These are phyloP conservation scores for Pythium aphanidermatum DNA, from an alignment of 352 stramenopile genomes.

Conservation along the genomic window DNA sequence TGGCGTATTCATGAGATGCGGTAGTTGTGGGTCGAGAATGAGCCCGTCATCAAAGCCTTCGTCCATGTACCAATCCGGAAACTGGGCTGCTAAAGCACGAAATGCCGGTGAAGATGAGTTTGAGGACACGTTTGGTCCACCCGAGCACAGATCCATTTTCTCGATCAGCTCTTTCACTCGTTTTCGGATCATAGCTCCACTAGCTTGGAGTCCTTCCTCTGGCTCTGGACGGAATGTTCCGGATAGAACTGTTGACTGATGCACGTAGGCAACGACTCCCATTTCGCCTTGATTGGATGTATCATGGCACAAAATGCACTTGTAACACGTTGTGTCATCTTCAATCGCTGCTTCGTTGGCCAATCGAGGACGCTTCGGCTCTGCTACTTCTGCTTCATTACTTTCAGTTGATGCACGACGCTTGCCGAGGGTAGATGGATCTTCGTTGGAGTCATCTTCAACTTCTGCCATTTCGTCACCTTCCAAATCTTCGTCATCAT, in stretches of 20 bases:
- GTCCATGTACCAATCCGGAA: constrained; percentile 72
- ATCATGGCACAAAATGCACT: constrained; percentile 85
- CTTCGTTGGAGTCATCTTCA: constrained; percentile 4
- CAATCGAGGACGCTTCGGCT: constrained; percentile 43
- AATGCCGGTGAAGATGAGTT: constrained; percentile 46
- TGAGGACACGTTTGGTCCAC: constrained; percentile 30
- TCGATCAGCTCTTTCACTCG: constrained; percentile 72
- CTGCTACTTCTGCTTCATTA: constrained; percentile 21
- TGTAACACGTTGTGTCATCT: constrained; percentile 24
- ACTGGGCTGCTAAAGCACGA: constrained; percentile 45
- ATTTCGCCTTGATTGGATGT: constrained; percentile 74
- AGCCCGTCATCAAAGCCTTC: constrained; percentile 41
- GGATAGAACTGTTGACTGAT: constrained; percentile 82
- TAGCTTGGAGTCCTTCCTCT: constrained; percentile 43
- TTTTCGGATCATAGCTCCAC: constrained; percentile 47
- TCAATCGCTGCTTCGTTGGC: constrained; percentile 27
- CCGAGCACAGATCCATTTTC: constrained; percentile 83
- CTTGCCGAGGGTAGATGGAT: constrained; percentile 31
- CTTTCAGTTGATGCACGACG: constrained; percentile 34
- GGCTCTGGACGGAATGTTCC: constrained; percentile 66
- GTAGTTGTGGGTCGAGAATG: constrained; percentile 25
- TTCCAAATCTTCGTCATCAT: constrained; percentile 21
- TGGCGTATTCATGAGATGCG: constrained; percentile 29
- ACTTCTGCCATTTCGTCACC: constrained; percentile 3
- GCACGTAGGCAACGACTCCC: constrained; percentile 78